A percentile compares a stretch with the other conserved stretches of the same genome.
These are phyloP conservation scores for Zygotorulaspora danielsina DNA, from an alignment of 805 yeast genomes.

Conservation along the genomic window DNA sequence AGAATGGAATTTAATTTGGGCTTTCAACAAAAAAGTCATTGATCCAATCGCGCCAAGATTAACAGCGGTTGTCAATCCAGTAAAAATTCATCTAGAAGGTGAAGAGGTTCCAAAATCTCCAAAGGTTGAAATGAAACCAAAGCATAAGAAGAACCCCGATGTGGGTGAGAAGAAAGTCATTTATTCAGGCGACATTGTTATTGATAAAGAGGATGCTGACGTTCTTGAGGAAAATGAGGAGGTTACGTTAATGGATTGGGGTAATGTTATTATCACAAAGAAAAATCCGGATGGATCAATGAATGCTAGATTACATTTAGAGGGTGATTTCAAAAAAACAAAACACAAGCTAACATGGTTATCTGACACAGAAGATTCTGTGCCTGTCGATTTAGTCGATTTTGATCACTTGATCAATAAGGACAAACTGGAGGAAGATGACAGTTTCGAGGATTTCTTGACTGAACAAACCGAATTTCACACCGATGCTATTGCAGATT, in stretches of 20 bases:
- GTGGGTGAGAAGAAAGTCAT: conserved; percentile 81
- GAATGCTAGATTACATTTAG: conserved; percentile 78
- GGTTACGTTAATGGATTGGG: conserved; percentile 99
- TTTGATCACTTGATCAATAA: conserved; percentile 93
- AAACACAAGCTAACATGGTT: conserved; percentile 94
- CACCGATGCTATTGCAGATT: conserved; percentile 71
- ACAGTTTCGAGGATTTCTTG: conserved; percentile 85
- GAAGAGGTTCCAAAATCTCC: conserved; percentile 62
- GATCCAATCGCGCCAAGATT: conserved; percentile 97
- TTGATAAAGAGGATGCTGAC: conserved; percentile 82
- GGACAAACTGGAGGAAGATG: conserved; percentile 92
- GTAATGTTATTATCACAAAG: conserved; percentile 77
- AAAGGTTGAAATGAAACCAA: conserved; percentile 69
- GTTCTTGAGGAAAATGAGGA: conserved; percentile 82
- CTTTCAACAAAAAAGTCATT: conserved; percentile 91
- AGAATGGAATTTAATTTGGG: conserved; percentile 98
- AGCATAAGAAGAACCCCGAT: conserved; percentile 92
- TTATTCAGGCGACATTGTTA: conserved; percentile 55
- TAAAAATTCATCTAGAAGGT: conserved; percentile 55
- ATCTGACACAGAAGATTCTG: conserved; percentile 71
- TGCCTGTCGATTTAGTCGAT: conserved; percentile 74
- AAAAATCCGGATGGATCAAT: conserved; percentile 63
- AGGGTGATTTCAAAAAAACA: conserved; percentile 96
- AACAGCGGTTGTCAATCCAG: conserved; percentile 76
- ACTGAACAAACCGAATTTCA: conserved; percentile 86